Evolutionary conservation across 2,329 filamentous ascomycete species (phyloP).

Genomic region (Alternaria tenuissima): DNA sequence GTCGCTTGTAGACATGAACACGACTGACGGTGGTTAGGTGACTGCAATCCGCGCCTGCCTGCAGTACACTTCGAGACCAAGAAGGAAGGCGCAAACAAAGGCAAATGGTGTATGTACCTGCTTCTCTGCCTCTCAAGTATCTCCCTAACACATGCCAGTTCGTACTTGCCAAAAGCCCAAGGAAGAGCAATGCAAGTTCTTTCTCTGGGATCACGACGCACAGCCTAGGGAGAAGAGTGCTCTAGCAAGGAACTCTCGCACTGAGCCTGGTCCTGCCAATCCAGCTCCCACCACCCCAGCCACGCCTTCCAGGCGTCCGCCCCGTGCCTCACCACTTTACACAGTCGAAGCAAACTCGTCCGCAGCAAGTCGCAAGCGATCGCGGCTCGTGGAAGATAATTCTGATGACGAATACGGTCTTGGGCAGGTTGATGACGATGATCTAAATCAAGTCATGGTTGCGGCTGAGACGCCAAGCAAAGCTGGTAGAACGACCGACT

Average conservation of each 20-base stretch:
- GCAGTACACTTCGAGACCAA: conserved; percentile 65
- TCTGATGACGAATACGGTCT: conserved; percentile 47
- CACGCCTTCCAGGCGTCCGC: conserved; percentile 28
- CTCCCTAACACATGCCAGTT: conserved; percentile 46
- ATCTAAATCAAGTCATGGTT: conserved; percentile 38
- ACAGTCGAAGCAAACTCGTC: conserved; percentile 18
- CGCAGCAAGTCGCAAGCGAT: conserved; percentile 41
- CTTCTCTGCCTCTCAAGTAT: not conserved
- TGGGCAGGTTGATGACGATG: conserved; percentile 41
- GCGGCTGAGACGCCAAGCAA: conserved; percentile 54
- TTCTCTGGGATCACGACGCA: conserved; percentile 66
- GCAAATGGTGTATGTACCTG: conserved; percentile 56
- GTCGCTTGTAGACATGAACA: not conserved
- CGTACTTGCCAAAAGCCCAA: conserved; percentile 63
- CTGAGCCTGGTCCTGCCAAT: conserved; percentile 46
- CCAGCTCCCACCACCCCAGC: not conserved
- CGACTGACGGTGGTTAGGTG: conserved; percentile 49
- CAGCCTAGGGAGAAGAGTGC: conserved; percentile 57
- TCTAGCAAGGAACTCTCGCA: conserved; percentile 58
- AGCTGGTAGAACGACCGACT: conserved; percentile 46
- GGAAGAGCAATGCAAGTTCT: conserved; percentile 61
- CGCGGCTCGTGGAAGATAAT: conserved; percentile 31
- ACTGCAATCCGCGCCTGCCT: conserved; percentile 63
- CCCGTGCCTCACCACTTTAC: conserved; percentile 32
- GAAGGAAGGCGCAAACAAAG: conserved; percentile 65